Evolutionary conservation across 805 yeast species (phyloP).

Genomic region (Myxozyma mucilagina): DNA sequence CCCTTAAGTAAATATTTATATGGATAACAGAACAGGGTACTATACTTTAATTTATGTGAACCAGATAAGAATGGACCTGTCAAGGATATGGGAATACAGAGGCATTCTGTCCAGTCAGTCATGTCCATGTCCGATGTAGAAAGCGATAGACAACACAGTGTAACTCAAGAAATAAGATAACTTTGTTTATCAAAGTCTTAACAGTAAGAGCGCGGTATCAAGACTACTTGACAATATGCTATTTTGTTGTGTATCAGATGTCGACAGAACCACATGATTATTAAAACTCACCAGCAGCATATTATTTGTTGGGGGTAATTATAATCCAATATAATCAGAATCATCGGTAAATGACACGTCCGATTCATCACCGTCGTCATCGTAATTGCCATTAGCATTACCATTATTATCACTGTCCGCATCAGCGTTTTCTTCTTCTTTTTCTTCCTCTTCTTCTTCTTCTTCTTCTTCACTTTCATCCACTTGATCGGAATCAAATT

Average conservation of each 20-base stretch:
- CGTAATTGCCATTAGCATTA: too few relatives aligned
- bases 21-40: neutral
- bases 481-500: slow-evolving; percentile 36
- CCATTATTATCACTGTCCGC: too few relatives aligned
- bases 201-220: neutral
- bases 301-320: neutral
- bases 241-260: neutral
- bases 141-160: too few relatives aligned
- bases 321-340: slow-evolving; percentile 8
- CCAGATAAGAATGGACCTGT: too few relatives aligned
- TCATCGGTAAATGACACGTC: neutral
- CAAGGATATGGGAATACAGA: too few relatives aligned
- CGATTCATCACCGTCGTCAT: too few relatives aligned
- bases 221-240: neutral
- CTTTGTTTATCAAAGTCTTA: too few relatives aligned
- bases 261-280: neutral
- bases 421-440: neutral
- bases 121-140: too few relatives aligned
- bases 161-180: too few relatives aligned
- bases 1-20: too few relatives aligned
- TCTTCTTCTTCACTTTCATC: slow-evolving; percentile 18
- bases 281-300: neutral
- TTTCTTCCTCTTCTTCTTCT: slow-evolving; percentile 5
- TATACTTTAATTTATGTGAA: neutral
- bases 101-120: too few relatives aligned